Percentiles rank a stretch among this genome's conserved stretches.
Conservation (phyloP, 371 early-diverging fungal genomes). For the Lichtheimia hyalospora region DNA sequence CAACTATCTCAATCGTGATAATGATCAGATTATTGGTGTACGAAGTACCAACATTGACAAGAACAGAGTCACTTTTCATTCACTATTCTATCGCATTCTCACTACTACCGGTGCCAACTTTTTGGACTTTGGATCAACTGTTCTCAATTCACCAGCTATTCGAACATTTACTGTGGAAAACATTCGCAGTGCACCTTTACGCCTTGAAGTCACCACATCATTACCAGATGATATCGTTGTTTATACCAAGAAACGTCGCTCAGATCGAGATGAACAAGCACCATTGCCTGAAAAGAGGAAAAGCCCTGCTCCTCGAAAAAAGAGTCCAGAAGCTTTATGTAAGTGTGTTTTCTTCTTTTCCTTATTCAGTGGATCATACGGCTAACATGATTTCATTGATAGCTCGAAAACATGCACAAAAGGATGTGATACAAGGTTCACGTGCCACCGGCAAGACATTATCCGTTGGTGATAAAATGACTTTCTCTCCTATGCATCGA, state of each 20-base stretch:
- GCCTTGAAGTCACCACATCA: constrained; percentile 66
- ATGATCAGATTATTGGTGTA: constrained; percentile 91
- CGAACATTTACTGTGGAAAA: constrained; percentile 88
- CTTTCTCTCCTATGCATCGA: not conserved
- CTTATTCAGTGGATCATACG: no score
- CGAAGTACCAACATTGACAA: constrained; percentile 94
- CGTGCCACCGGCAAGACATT: no score
- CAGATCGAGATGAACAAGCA: constrained; percentile 2
- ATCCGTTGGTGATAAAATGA: not conserved
- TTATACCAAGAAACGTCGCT: constrained; percentile 41
- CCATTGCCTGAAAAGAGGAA: not conserved
- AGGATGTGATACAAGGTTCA: no score
- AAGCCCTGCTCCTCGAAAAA: not conserved
- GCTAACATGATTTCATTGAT: no score
- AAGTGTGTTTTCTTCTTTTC: not conserved
- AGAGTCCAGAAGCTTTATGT: not conserved
- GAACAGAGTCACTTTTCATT: constrained; percentile 94
- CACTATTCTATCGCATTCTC: constrained; percentile 93
- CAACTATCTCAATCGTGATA: constrained; percentile 85
- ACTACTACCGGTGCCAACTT: constrained; percentile 89
- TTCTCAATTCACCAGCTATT: constrained; percentile 80
- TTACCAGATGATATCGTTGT: constrained; percentile 69
- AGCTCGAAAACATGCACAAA: no score
- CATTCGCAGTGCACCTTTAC: constrained; percentile 61
- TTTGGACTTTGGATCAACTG: constrained; percentile 89